phyloP scores from a whole-genome alignment of 2,329 filamentous ascomycete genomes.

The Aureobasidium melanogenum region DNA sequence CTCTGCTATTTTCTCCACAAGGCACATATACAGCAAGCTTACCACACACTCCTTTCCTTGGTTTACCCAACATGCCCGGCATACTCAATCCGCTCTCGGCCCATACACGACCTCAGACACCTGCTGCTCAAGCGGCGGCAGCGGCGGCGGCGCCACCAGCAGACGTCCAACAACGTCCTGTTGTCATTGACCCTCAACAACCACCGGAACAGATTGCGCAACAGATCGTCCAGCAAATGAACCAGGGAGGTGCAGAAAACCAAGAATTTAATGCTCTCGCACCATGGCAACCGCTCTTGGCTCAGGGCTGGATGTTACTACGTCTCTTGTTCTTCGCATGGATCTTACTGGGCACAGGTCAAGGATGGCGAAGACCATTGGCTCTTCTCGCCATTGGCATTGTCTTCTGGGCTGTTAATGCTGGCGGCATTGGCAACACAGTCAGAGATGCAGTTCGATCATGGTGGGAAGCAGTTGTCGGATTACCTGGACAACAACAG shows the following conservation, averaged over 20 bases:
- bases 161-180: not conserved
- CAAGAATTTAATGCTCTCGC: conserved; percentile 9
- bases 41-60: not conserved
- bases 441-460: conserved; percentile 26
- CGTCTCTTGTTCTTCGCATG: conserved; percentile 51
- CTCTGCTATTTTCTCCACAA: conserved; percentile 33
- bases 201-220: not conserved
- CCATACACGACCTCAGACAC: not conserved
- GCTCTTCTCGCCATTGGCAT: conserved; percentile 31
- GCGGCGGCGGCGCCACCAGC: not conserved
- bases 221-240: not conserved
- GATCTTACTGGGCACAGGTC: conserved; percentile 43
- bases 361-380: conserved; percentile 34
- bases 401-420: conserved; percentile 34
- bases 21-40: conserved; percentile 22
- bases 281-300: conserved; percentile 28
- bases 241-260: not conserved
- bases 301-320: conserved; percentile 47
- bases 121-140: not conserved
- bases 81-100: not conserved
- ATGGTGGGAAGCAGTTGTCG: conserved; percentile 38
- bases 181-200: not conserved
- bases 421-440: conserved; percentile 12
- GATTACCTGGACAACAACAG: conserved; percentile 15
- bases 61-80: not conserved